Conservation (phyloP, 257 asterid species). For the Solanum boliviense region DNA sequence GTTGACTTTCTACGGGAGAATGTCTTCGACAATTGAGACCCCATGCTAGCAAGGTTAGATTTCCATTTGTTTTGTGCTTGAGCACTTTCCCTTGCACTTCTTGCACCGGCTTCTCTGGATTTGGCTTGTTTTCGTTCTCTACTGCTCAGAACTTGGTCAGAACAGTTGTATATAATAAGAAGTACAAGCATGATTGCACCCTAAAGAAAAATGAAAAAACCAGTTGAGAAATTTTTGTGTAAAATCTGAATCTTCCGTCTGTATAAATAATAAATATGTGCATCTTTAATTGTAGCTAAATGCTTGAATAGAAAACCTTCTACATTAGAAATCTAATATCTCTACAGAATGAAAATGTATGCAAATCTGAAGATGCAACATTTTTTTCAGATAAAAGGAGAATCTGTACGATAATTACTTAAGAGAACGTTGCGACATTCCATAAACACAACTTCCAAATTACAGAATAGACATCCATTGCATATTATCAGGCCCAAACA, state of each 20-base stretch:
- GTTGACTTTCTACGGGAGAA: conserved; percentile 47
- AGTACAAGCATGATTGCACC: conserved; percentile 76
- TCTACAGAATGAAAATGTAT: not conserved
- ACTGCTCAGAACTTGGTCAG: conserved; percentile 78
- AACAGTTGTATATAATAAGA: conserved; percentile 73
- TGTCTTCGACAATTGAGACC: conserved; percentile 61
- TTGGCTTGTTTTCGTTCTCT: conserved; percentile 80
- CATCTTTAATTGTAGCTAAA: not conserved
- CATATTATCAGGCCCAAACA: not conserved
- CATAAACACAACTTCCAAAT: not conserved
- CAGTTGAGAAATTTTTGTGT: not conserved
- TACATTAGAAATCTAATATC: not conserved
- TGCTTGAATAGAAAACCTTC: not conserved
- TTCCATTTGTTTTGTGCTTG: conserved; percentile 86
- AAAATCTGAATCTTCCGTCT: not conserved
- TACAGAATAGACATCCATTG: not conserved
- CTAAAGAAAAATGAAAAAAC: conserved; percentile 21
- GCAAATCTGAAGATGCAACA: not conserved
- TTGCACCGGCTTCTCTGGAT: conserved; percentile 87
- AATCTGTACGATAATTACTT: not conserved
- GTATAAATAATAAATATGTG: not conserved
- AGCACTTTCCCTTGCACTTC: conserved; percentile 62
- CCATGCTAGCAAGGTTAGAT: conserved; percentile 74
- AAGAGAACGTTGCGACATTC: not conserved
- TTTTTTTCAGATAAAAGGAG: not conserved